These are phyloP conservation scores for Thelephora terrestris DNA, from an alignment of 1,284 basidiomycete species.

Conservation along the genomic window DNA sequence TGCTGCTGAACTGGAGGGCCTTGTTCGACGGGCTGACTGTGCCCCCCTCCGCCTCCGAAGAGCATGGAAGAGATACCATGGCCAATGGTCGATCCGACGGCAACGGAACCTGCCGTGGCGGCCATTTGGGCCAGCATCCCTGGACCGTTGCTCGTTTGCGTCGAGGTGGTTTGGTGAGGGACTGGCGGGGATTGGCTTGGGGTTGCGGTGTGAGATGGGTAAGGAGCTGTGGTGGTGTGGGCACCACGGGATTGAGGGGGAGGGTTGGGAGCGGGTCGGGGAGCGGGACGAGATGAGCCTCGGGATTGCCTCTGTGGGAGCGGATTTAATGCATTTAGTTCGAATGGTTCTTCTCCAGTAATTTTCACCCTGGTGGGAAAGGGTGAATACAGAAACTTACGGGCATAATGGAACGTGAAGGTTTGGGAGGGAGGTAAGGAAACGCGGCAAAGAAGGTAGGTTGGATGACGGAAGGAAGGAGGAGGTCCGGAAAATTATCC, in stretches of 20 bases:
- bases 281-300: slow-evolving; percentile 48
- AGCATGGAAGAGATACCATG: slow-evolving; percentile 81
- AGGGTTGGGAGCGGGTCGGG: slow-evolving; percentile 31
- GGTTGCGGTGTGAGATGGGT: slow-evolving; percentile 35
- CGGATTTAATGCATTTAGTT: slow-evolving; percentile 7
- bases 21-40: slow-evolving; percentile 32
- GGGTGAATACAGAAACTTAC: slow-evolving; percentile 37
- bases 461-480: no score
- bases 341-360: no score
- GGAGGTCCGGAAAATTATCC: no score
- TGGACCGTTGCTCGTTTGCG: slow-evolving; percentile 29
- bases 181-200: slow-evolving; percentile 24
- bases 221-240: slow-evolving; percentile 31
- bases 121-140: slow-evolving; percentile 78
- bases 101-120: slow-evolving; percentile 81
- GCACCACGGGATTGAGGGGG: slow-evolving; percentile 33
- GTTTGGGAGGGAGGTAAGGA: no score
- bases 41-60: slow-evolving; percentile 53
- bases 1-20: slow-evolving; percentile 36
- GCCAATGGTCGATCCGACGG: slow-evolving; percentile 74
- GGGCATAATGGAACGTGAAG: slow-evolving; percentile 37
- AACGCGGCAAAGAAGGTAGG: no score
- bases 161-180: slow-evolving; percentile 18
- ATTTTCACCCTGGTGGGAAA: no score
- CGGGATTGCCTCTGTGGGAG: slow-evolving; percentile 42